A percentile compares a stretch with the other conserved stretches of the same genome.
Conservation (phyloP, 2,329 filamentous ascomycete species). For the Ophiostoma sp. region DNA sequence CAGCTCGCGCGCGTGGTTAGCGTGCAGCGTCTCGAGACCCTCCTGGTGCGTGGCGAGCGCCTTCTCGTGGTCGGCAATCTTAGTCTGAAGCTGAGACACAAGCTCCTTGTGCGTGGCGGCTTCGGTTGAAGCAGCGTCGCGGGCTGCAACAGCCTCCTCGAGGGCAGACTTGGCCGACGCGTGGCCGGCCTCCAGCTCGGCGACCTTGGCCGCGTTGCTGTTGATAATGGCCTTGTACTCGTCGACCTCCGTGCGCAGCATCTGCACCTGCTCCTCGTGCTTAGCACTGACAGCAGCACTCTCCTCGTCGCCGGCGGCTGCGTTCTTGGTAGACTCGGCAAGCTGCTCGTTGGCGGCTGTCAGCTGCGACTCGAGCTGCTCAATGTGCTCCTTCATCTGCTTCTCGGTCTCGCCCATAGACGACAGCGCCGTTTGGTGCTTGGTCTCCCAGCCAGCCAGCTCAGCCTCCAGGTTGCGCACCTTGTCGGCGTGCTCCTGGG, state of each 20-base stretch:
- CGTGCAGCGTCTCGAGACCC: constrained; percentile 50
- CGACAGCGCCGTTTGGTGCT: constrained; percentile 70
- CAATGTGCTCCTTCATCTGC: constrained; percentile 69
- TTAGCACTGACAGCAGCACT: constrained; percentile 41
- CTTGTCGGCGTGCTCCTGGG: constrained; percentile 52
- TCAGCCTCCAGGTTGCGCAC: constrained; percentile 70
- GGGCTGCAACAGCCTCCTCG: constrained; percentile 57
- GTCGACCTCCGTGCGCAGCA: constrained; percentile 72
- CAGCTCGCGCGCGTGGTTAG: constrained; percentile 53
- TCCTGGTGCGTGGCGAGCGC: constrained; percentile 57
- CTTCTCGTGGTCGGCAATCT: constrained; percentile 61
- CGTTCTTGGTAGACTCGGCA: constrained; percentile 36
- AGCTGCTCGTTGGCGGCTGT: constrained; percentile 55
- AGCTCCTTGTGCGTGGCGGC: constrained; percentile 49
- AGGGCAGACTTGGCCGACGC: constrained; percentile 65
- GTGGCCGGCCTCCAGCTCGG: constrained; percentile 73
- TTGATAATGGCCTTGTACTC: constrained; percentile 76
- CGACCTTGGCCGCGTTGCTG: constrained; percentile 67
- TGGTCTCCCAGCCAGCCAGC: constrained; percentile 70
- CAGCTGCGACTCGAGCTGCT: constrained; percentile 66
- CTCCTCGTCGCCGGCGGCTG: constrained; percentile 32
- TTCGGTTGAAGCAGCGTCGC: constrained; percentile 53
- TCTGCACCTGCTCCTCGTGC: constrained; percentile 60
- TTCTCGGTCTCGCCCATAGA: constrained; percentile 72
- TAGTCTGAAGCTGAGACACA: constrained; percentile 55